Evolutionary conservation across 257 asterid genomes (phyloP).

Genomic region (Nicotiana knightiana): DNA sequence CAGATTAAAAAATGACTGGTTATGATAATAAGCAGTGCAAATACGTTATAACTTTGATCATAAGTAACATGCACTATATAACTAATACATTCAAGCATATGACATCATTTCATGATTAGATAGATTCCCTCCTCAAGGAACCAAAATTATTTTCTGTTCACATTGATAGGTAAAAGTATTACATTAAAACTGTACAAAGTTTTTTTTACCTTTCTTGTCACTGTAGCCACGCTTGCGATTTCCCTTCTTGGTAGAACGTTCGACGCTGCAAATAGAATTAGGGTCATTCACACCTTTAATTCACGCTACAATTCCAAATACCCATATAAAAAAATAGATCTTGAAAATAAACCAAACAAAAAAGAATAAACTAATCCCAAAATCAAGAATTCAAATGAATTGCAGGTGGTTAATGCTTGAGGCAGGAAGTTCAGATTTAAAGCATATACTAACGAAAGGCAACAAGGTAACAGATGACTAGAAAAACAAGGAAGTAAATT

Average conservation of each 20-base stretch:
- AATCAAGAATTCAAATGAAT: neutral
- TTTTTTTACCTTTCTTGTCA: constrained; percentile 30
- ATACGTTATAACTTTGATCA: no score
- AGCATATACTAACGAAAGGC: neutral
- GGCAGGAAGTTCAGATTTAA: neutral
- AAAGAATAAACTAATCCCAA: neutral
- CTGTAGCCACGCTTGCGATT: constrained; percentile 27
- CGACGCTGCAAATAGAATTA: constrained; percentile 29
- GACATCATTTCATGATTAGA: no score
- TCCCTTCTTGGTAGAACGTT: constrained; percentile 33
- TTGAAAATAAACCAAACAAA: no score
- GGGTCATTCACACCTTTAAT: no score
- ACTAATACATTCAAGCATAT: no score
- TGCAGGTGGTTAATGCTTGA: neutral
- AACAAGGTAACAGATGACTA: neutral
- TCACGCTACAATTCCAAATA: no score
- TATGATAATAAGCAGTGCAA: no score
- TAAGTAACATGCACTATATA: no score
- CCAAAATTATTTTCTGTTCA: no score
- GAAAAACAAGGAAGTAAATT: neutral
- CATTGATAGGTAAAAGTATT: neutral
- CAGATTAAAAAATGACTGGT: no score
- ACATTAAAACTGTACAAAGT: neutral
- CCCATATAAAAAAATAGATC: no score
- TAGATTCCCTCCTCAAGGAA: no score